Evolutionary conservation across 169 alveolate species (phyloP).

Genomic region (Plasmodium vivax): DNA sequence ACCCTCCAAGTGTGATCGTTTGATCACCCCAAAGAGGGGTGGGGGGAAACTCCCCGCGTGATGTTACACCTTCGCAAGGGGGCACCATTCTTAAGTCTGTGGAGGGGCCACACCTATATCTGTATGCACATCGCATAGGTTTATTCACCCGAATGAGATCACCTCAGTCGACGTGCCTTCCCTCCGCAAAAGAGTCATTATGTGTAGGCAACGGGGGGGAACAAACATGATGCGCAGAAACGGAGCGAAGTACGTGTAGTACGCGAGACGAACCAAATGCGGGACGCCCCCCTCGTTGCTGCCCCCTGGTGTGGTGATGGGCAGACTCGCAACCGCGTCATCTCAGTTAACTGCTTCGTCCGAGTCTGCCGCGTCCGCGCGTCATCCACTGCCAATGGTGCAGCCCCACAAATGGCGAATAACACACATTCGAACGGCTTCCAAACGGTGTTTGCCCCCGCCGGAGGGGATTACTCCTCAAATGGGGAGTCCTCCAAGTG

Average conservation of each 20-base stretch:
- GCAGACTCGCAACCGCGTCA: background rate
- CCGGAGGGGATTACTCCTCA: background rate
- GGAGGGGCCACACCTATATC: background rate
- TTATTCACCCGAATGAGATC: background rate
- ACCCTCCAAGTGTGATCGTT: background rate
- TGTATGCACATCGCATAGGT: background rate
- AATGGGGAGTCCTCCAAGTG: background rate
- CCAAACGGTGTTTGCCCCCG: background rate
- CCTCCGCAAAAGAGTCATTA: background rate
- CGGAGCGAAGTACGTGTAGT: background rate
- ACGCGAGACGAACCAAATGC: background rate
- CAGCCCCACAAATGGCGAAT: background rate
- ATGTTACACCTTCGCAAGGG: background rate
- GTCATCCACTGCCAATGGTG: background rate
- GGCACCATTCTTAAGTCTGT: background rate
- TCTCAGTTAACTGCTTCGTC: too few relatives aligned
- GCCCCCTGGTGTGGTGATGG: background rate
- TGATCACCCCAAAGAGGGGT: background rate
- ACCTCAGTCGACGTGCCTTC: background rate
- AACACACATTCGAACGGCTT: background rate
- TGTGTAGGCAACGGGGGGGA: background rate
- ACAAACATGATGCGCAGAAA: background rate
- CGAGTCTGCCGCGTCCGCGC: too few relatives aligned
- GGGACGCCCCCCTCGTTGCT: background rate
- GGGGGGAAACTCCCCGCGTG: too few relatives aligned